Evolutionary conservation across 768 basidiomycete genomes (phyloP), one percentile per base, ranked within the genome.

Genomic region (Trametes maxima): DNA sequence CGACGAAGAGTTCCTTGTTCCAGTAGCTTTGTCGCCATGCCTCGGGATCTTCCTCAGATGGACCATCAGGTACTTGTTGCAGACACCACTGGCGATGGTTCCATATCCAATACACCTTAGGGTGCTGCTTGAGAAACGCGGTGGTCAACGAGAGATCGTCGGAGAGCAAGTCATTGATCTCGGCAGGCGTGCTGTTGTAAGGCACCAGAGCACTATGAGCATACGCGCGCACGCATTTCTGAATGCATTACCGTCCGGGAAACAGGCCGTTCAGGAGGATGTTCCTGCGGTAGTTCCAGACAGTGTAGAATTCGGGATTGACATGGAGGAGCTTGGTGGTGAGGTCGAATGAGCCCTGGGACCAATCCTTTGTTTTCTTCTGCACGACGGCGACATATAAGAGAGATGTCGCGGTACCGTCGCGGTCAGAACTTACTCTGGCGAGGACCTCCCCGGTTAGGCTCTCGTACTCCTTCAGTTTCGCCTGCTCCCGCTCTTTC

Each of bases 91-190:
- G 80, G 40, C 97, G 86, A 69, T 99, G 95, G 71, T 95, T 98
- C 97, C 97, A 99, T 67, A 98, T 94, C 89, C 92, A 94, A 72
- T 99, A 99, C 19, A 97, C 88, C 72, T 98, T 99, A 14, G 97
- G 97, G 70, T 95, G 86, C 10, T 82, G 78, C 68, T 91, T 89
- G 45, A 99, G 82, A 6, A 90, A 87, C 4, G 80, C 76, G 71
- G 88, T 92, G 0, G 95, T 98, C 78, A 95, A 82, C 2, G 81
- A 75, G 28, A 99, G 76, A 59, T 99, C 97, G 42, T 83, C 78
- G 2, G 83, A 75, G 5, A 98, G 82, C 17, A 89, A 50, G 11
- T 80, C 72, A 53, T 94, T 87, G 37, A 86, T 77, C 46, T 86
- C 80, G 57, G 84, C 78, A 2, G 84, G 78, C 7, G 85, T 74